phyloP scores from a whole-genome alignment of 768 basidiomycete genomes.

The Tylopilus intermedius region DNA sequence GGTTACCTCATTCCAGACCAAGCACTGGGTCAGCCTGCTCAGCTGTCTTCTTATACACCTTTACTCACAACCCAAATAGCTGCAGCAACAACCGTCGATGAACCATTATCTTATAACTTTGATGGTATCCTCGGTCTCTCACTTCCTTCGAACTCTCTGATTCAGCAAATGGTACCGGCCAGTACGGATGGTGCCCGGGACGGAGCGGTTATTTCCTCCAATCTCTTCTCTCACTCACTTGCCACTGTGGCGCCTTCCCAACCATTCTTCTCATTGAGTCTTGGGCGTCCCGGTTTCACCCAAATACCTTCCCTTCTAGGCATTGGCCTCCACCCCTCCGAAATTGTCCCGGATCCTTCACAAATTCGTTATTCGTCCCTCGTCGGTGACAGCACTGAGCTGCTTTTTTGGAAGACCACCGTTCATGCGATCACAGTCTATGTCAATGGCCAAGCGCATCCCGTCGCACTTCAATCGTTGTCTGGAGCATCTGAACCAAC shows the following conservation, averaged over 20 bases:
- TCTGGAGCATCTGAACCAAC: constrained; percentile 45
- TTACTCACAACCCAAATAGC: constrained; percentile 34
- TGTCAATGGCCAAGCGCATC: constrained; percentile 38
- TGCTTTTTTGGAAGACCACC: constrained; percentile 58
- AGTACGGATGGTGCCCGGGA: constrained; percentile 48
- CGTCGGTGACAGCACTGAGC: constrained; percentile 37
- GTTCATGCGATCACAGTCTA: constrained; percentile 60
- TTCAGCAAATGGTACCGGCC: constrained; percentile 48
- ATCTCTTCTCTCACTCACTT: constrained; percentile 48
- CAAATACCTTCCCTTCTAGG: constrained; percentile 56
- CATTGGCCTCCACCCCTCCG: constrained; percentile 61
- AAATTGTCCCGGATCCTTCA: constrained; percentile 49
- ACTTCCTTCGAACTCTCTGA: constrained; percentile 67
- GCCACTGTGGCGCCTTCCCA: constrained; percentile 45
- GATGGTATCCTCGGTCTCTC: constrained; percentile 72
- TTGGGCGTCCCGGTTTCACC: constrained; percentile 62
- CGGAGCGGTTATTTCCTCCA: constrained; percentile 64
- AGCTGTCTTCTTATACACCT: not conserved
- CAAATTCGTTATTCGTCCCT: constrained; percentile 47
- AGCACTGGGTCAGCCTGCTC: constrained; percentile 53
- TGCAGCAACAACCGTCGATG: constrained; percentile 53
- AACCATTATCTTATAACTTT: constrained; percentile 55
- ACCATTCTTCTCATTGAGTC: constrained; percentile 63
- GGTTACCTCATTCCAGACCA: constrained; percentile 61
- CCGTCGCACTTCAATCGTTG: constrained; percentile 40